Evolutionary conservation across 2,329 filamentous ascomycete species (phyloP), one percentile per base, ranked within the genome.

Genomic region (Leptosphaerulina australis): DNA sequence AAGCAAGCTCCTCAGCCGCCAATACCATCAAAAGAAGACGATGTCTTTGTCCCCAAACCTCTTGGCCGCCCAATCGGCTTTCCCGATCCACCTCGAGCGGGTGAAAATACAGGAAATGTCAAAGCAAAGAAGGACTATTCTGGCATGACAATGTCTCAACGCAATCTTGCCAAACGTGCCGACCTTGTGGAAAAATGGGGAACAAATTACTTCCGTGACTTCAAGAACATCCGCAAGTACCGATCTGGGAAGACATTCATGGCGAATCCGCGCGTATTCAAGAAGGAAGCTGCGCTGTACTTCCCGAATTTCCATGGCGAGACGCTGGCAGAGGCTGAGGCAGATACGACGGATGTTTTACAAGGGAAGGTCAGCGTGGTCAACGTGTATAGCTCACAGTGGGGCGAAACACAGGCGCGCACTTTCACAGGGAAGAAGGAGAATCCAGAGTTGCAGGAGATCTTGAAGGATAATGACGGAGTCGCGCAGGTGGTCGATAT

Each of bases 191-290:
- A 83, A 60, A 85, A 91, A 71, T 87, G 95, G 67, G 79, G 87
- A 15, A 89, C 90, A 50, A 92, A 93, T 2, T 99, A 99, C 75
- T 99, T 96, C 77, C 88, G 91, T 72, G 93, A 99, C 80, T 97
- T 91, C 88, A 84, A 84, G 52, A 94, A 95, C 75, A 83, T 97
- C 73, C 80, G 87, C 18, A 72, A 75, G 59, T 87, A 94, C 59
- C 76, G 81, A 75, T 85, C 91, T 64, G 94, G 94, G 66, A 99
- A 99, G 75, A 91, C 91, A 18, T 99, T 97, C 76, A 78, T 93
- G 41, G 86, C 91, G 15, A 93, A 93, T 28, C 84, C 88, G 3
- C 81, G 88, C n/a, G 81, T 93, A 38, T 97, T 97, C 81, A 88
- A 86, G 66, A 82, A 82, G 58, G 90, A 95, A 29, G 82, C 86